Evolutionary conservation across 1,139 yeast species (phyloP).

Genomic region (Zygoascus sp.): DNA sequence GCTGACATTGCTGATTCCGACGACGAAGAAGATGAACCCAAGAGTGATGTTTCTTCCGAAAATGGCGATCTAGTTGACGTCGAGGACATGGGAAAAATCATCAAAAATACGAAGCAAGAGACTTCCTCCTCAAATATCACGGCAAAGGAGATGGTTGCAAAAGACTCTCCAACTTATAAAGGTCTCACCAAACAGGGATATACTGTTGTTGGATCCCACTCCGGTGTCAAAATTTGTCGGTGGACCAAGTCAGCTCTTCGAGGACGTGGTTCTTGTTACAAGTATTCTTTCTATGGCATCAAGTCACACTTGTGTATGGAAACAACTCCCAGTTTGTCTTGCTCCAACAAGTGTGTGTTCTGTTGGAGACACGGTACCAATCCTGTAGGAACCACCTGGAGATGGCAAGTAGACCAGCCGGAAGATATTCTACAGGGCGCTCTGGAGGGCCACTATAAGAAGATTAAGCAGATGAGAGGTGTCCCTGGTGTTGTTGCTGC

Average conservation of each 20-base stretch:
- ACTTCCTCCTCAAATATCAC: conserved; percentile 16
- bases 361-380: conserved; percentile 98
- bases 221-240: conserved; percentile 92
- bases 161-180: conserved; percentile 83
- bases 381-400: conserved; percentile 94
- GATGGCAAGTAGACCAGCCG: conserved; percentile 93
- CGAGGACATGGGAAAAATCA: conserved; percentile 75
- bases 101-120: conserved; percentile 36
- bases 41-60: conserved; percentile 4
- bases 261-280: conserved; percentile 93
- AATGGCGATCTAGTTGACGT: conserved; percentile 57
- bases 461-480: conserved; percentile 91
- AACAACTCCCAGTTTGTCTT: conserved; percentile 87
- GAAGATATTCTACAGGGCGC: conserved; percentile 83
- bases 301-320: conserved; percentile 93
- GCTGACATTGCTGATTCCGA: conserved; percentile 48
- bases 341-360: conserved; percentile 92
- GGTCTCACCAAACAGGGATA: conserved; percentile 91
- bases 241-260: conserved; percentile 95
- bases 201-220: conserved; percentile 87
- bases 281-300: conserved; percentile 87
- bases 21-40: conserved; percentile 42
- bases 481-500: conserved; percentile 92
- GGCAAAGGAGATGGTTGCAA: conserved; percentile 82
- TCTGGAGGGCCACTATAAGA: conserved; percentile 79